Percentiles rank a stretch among this genome's conserved stretches.
phyloP scores from a whole-genome alignment of 768 basidiomycete species.

The Sporobolomyces roseus region DNA sequence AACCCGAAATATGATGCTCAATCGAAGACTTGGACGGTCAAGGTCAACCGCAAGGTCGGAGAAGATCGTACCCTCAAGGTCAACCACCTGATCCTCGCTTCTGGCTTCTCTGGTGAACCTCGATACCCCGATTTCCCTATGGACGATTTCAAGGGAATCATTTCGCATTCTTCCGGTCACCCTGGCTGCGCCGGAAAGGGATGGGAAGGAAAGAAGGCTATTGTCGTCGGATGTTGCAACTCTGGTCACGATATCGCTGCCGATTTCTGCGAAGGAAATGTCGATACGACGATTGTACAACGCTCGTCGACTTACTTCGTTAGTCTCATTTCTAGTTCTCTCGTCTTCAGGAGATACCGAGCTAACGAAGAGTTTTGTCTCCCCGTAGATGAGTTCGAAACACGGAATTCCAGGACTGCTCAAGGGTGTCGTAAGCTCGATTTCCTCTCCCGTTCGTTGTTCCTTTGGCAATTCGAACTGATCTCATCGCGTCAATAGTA shows the following conservation, averaged over 20 bases:
- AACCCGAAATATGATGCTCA: slow-evolving; percentile 37
- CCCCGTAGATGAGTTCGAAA: slow-evolving; percentile 31
- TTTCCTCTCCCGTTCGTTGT: no score
- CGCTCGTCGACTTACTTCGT: slow-evolving; percentile 59
- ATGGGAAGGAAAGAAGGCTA: slow-evolving; percentile 65
- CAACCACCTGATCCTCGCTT: slow-evolving; percentile 40
- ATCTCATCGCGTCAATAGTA: slow-evolving; percentile 47
- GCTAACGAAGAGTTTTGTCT: not conserved
- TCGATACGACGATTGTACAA: slow-evolving; percentile 56
- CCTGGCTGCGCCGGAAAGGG: slow-evolving; percentile 52
- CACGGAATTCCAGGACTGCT: slow-evolving; percentile 41
- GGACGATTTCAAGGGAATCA: slow-evolving; percentile 62
- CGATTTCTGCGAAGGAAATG: slow-evolving; percentile 48
- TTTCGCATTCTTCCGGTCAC: slow-evolving; percentile 61
- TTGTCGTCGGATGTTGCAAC: slow-evolving; percentile 65
- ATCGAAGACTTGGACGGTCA: slow-evolving; percentile 35
- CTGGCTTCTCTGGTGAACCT: slow-evolving; percentile 45
- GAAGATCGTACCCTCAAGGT: slow-evolving; percentile 36
- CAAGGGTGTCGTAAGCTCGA: slow-evolving; percentile 19
- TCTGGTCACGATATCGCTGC: slow-evolving; percentile 59
- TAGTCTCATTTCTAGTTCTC: slow-evolving; percentile 21
- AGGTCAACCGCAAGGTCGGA: slow-evolving; percentile 23
- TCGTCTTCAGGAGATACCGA: not conserved
- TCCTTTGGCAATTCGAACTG: not conserved
- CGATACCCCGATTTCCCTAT: slow-evolving; percentile 44